phyloP scores from a whole-genome alignment of 768 basidiomycete species.

The Auriscalpium orientale region DNA sequence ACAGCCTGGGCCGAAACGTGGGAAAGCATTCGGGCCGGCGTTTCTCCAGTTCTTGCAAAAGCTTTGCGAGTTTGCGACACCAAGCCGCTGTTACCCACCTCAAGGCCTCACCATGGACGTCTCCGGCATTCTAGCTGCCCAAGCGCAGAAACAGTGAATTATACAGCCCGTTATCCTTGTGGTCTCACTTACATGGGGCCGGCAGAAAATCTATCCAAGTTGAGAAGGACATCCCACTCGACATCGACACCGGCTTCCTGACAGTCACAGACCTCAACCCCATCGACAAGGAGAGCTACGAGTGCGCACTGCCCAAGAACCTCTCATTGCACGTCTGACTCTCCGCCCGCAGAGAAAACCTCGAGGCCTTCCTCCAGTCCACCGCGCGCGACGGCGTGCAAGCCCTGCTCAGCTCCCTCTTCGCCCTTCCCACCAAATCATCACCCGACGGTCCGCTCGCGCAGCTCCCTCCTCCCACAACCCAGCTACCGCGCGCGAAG shows the following conservation, averaged over 20 bases:
- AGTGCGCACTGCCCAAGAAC: slow-evolving; percentile 36
- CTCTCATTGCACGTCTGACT: neutral
- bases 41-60: no score
- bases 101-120: slow-evolving; percentile 14
- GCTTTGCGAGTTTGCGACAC: no score
- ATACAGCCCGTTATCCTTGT: neutral
- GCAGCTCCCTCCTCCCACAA: slow-evolving; percentile 69
- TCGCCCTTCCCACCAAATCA: slow-evolving; percentile 68
- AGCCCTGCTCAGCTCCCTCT: slow-evolving; percentile 70
- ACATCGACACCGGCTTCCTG: slow-evolving; percentile 76
- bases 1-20: no score
- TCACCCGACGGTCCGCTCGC: slow-evolving; percentile 80
- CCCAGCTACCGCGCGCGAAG: slow-evolving; percentile 81
- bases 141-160: slow-evolving; percentile 13
- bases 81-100: no score
- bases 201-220: slow-evolving; percentile 58
- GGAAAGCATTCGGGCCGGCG: no score
- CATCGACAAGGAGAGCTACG: slow-evolving; percentile 78
- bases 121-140: slow-evolving; percentile 12
- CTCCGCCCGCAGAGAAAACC: slow-evolving; percentile 46
- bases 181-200: neutral
- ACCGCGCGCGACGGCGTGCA: slow-evolving; percentile 80
- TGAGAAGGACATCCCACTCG: slow-evolving; percentile 73
- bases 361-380: slow-evolving; percentile 73
- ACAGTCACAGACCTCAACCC: slow-evolving; percentile 84